Base-by-base conservation (phyloP, 108 stramenopile species). In the Fragilaria radians region DNA sequence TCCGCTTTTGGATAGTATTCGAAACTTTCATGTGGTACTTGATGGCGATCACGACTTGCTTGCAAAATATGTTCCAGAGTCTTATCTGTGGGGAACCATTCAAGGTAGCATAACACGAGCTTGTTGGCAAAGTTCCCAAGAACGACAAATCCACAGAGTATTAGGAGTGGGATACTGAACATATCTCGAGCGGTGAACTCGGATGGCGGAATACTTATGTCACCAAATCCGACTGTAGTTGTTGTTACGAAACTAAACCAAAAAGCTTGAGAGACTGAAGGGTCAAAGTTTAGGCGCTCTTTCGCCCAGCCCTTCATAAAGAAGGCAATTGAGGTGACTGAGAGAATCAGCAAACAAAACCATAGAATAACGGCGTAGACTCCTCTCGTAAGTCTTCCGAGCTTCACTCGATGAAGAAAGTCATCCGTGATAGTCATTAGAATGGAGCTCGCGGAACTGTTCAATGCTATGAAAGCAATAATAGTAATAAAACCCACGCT, bases 181-280 rank as follows among this genome's bases (percentile, higher is more conserved):
- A 71, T 42, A 55, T 80, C 81, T 7, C 14, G 7, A 51, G 7
- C 19, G 7, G 19, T 17, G 7, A 14, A 19, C 7, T 18, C 7
- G 22, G 17, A 14, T 7, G 17, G 50, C 17, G 17, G 50, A 62
- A 29, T 28, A 32, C 21, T 22, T 18, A 9, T 3, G 22, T 51
- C 50, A 21, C 50, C 14, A 36, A 58, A 34, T 14, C 63, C 61
- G 24, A 77, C 56, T 1, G 79, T 74, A 5, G 79, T 68, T 4
- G 66, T 65, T 2, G 63, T 60, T 36, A 77, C 71, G 32, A 57
- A 80, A 28, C 64, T 62, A 62, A 76, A 76, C 79, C 79, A 80
- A 14, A 51, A 7, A 7, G 50, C 50, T 21, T 51, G 19, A 51
- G 50, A n/a, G n/a, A 51, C 14, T 51, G 14, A 14, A n/a, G n/a